Evolutionary conservation across 371 early-diverging fungal genomes (phyloP), one percentile per base, ranked within the genome.

Genomic region (Vairimorpha necatrix): DNA sequence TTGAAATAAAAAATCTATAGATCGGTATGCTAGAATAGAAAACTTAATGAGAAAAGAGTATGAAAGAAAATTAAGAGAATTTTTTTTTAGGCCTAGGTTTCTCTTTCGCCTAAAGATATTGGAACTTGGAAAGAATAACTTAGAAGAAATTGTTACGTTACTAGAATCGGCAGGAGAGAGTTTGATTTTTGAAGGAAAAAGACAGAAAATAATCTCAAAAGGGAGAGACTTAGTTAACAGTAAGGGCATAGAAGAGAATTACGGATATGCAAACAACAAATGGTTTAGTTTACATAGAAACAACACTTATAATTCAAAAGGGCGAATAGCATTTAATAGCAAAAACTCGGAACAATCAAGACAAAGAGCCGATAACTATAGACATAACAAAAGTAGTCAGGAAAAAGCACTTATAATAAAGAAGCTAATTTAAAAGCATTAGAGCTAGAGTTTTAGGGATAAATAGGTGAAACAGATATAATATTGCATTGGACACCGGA

Each of bases 61-160:
- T 28, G 34, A 66, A 14, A 18, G 47, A 4, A 66, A 46, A 66
- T 47, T 66, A 28, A n/a, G n/a, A 66, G 30, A 66, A 46, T 6
- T 3, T 24, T 66, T 42, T 66, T 24, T 26, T n/a, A n/a, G n/a
- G n/a, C 0, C 9, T 42, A 36, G 47, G 47, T 22, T 26, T 46
- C 26, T 13, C 9, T 2, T 66, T 36, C 34, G 6, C 42, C 20
- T 42, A 22, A 6, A 66, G 26, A 46, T 66, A 36, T 2, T 38
- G 28, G 66, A 22, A 61, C n/a, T 3, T 26, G 3, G 16, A 16
- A 46, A 9, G 6, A 9, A 28, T 28, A 26, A 56, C 7, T 13
- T 56, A 26, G 26, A 26, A 4, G 26, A 26, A 7, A 26, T 56
- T 9, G 1, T 56, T 28, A 26, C 9, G 18, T 16, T 28, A 28